phyloP scores from a whole-genome alignment of 345 rosid genomes.

The Citrus australasica region DNA sequence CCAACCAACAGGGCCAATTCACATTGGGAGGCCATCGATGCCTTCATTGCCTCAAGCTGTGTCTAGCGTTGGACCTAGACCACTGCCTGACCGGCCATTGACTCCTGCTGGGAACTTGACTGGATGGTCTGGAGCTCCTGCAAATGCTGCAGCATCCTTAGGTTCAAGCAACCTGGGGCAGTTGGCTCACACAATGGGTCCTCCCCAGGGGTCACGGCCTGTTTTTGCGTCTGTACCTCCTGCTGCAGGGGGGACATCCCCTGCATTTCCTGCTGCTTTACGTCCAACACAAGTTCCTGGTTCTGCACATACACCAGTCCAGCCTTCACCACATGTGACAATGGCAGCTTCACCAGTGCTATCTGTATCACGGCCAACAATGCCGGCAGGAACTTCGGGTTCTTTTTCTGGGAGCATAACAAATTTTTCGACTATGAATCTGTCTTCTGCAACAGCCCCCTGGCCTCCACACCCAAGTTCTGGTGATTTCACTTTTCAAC shows the following conservation, averaged over 20 bases:
- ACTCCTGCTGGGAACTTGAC: constrained; percentile 28
- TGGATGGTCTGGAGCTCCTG: constrained; percentile 35
- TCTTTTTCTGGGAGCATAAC: constrained; percentile 26
- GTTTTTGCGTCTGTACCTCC: constrained; percentile 28
- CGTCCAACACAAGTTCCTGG: constrained; percentile 22
- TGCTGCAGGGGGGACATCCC: constrained; percentile 21
- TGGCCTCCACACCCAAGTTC: constrained; percentile 39
- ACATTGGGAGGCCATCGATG: constrained; percentile 32
- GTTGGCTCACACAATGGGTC: constrained; percentile 30
- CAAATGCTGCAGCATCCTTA: constrained; percentile 4
- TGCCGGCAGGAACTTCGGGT: constrained; percentile 23
- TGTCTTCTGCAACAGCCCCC: constrained; percentile 24
- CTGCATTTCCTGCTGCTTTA: constrained; percentile 16
- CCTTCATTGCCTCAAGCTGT: constrained; percentile 36
- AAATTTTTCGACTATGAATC: constrained; percentile 40
- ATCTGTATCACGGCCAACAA: constrained; percentile 27
- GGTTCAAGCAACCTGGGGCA: constrained; percentile 40
- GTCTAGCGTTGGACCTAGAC: constrained; percentile 32
- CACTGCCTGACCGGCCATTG: constrained; percentile 27
- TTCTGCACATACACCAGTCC: constrained; percentile 24
- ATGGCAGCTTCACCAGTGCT: constrained; percentile 20
- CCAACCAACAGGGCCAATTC: constrained; percentile 31
- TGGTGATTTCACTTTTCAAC: constrained; percentile 62
- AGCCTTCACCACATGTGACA: constrained; percentile 16
- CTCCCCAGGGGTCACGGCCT: constrained; percentile 35